phyloP scores from a whole-genome alignment of 1,284 basidiomycete species.

The Leucocoprinus gongylophorus region DNA sequence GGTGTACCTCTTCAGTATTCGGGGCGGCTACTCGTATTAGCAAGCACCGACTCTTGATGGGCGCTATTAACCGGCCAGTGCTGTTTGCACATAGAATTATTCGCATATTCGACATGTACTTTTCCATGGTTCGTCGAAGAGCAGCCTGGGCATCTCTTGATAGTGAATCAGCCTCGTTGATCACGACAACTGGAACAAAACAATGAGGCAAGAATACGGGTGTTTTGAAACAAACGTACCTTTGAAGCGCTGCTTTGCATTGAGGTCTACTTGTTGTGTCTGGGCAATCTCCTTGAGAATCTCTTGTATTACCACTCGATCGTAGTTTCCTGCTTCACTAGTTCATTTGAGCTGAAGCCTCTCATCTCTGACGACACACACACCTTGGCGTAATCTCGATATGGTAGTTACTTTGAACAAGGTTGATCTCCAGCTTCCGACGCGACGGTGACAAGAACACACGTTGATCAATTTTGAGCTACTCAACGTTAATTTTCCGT shows the following conservation, averaged over 20 bases:
- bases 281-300: conserved; percentile 98
- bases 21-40: conserved; percentile 93
- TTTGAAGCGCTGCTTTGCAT: conserved; percentile 95
- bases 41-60: conserved; percentile 93
- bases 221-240: conserved; percentile 41
- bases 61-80: conserved; percentile 94
- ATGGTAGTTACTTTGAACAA: conserved; percentile 97
- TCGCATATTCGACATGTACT: conserved; percentile 97
- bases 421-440: conserved; percentile 93
- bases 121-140: conserved; percentile 96
- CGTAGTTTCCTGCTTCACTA: conserved; percentile 95
- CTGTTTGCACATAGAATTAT: conserved; percentile 98
- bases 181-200: conserved; percentile 76
- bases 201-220: neutral
- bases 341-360: conserved; percentile 2
- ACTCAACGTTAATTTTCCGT: conserved; percentile 5
- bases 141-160: conserved; percentile 96
- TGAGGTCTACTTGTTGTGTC: conserved; percentile 96
- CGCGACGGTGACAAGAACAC: conserved; percentile 94
- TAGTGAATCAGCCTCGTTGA: conserved; percentile 95
- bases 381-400: conserved; percentile 97
- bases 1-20: conserved; percentile 61
- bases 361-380: conserved; percentile 16
- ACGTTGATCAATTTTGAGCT: conserved; percentile 98
- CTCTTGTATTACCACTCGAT: conserved; percentile 94